A percentile compares a stretch with the other conserved stretches of the same genome.
phyloP scores from a whole-genome alignment of 129 eudicot species.

The Glebionis coronaria region DNA sequence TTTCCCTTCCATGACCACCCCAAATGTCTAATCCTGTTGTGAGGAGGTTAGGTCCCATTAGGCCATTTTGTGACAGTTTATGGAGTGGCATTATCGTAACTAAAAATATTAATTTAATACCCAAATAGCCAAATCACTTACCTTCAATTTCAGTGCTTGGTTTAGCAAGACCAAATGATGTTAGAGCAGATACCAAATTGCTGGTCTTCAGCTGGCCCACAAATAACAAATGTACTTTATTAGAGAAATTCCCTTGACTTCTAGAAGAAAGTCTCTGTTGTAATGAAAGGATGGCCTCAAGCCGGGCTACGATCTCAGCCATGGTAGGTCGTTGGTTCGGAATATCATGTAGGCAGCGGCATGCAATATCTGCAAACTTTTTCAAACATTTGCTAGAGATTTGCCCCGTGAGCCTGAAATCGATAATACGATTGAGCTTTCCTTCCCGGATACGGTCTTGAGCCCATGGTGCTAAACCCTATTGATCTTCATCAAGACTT shows the following conservation, averaged over 20 bases:
- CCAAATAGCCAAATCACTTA: no score
- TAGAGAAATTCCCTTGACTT: background rate
- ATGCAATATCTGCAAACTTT: conserved; percentile 17
- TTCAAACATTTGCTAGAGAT: conserved; percentile 23
- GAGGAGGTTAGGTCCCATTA: no score
- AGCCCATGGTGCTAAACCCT: conserved; percentile 28
- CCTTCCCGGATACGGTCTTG: conserved; percentile 23
- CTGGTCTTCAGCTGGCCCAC: background rate
- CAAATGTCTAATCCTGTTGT: no score
- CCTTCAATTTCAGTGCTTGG: background rate
- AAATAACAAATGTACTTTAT: background rate
- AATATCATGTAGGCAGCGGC: conserved; percentile 25
- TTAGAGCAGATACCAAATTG: no score
- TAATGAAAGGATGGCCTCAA: conserved; percentile 24
- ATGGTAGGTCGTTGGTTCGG: conserved; percentile 35
- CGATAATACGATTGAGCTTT: conserved; percentile 24
- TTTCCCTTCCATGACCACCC: no score
- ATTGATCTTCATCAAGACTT: conserved; percentile 25
- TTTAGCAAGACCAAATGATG: background rate
- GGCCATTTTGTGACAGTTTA: no score
- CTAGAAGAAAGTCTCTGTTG: conserved; percentile 11
- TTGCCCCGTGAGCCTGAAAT: conserved; percentile 18
- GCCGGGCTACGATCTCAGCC: conserved; percentile 33
- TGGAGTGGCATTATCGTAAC: no score
- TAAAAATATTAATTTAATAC: background rate